Conservation (phyloP, 2,329 filamentous ascomycete genomes). For the Zasmidium citrigriseum region DNA sequence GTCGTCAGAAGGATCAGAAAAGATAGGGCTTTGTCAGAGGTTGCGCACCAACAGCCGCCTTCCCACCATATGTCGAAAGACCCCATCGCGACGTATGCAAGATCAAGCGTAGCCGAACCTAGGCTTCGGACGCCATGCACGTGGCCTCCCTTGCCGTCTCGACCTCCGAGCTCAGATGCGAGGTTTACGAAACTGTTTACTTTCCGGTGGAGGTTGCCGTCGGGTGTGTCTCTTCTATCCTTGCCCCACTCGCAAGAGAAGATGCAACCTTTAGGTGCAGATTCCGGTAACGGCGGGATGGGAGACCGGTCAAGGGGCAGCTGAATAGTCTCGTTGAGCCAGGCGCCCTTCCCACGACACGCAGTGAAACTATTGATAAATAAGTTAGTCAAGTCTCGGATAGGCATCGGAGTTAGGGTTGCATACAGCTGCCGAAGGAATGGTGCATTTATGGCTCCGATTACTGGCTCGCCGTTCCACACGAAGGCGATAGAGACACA, state of each 20-base stretch:
- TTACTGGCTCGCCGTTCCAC: constrained; percentile 58
- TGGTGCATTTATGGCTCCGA: constrained; percentile 73
- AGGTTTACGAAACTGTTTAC: constrained; percentile 75
- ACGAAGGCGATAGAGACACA: constrained; percentile 76
- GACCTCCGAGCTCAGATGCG: constrained; percentile 65
- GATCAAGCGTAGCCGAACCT: constrained; percentile 71
- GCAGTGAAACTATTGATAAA: constrained; percentile 65
- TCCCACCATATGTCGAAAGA: constrained; percentile 83
- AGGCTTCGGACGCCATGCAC: constrained; percentile 74
- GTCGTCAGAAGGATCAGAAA: not conserved
- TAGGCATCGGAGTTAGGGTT: not conserved
- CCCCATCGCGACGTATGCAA: constrained; percentile 73
- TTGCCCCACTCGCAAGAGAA: constrained; percentile 82
- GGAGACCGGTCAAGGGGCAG: constrained; percentile 66
- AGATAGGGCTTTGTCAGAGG: not conserved
- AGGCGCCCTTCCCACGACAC: constrained; percentile 66
- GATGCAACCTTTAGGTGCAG: constrained; percentile 68
- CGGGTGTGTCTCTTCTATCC: constrained; percentile 65
- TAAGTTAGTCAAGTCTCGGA: not conserved
- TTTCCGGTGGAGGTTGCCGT: constrained; percentile 70
- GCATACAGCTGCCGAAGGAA: constrained; percentile 49
- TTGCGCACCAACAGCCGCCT: constrained; percentile 53
- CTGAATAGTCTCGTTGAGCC: constrained; percentile 64
- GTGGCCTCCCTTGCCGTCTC: constrained; percentile 72
- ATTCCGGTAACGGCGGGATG: constrained; percentile 61